Base-by-base conservation (phyloP, 345 rosid genomes). In the Populus deltoides region DNA sequence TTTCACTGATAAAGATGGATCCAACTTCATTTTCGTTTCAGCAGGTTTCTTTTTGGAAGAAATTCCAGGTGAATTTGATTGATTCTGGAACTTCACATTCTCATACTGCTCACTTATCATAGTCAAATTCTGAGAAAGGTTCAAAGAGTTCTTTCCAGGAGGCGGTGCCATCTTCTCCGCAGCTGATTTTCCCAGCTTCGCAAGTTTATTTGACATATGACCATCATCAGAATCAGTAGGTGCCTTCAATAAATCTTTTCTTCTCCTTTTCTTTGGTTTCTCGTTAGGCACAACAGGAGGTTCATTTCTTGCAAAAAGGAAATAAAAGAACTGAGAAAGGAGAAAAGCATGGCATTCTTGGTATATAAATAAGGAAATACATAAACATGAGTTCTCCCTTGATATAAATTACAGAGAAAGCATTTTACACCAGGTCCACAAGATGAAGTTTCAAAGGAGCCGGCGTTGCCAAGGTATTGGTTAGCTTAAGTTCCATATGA, bases 211-310 rank as follows among this genome's bases (percentile, higher is more conserved):
- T 76, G 88, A 72, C 67, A 72, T 69, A 65, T 61, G 81, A 77
- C 79, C 86, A 72, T 87, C 91, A 72, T 74, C 92, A 88, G 25
- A 84, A 80, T 88, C 92, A 33, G 84, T 77, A 65, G 49, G 79
- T 77, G 87, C 80, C 83, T 90, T 92, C 68, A 75, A 71, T 62
- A 84, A 71, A 79, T 92, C 97, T 84, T 87, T 94, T 83, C 94
- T 90, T 84, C 88, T 82, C 89, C 97, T 88, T 90, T 93, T 94
- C 87, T 90, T 94, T 4, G 87, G 88, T 82, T 90, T 90, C 83
- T 87, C 90, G 72, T 84, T 86, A 59, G 93, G 83, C 77, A 75
- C 73, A 69, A 81, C 79, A 69, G 88, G n/a, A 61, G 94, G 85
- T 77, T 92, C 92, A 74, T 80, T 93, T 85, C 90, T 90, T 77